phyloP scores from a whole-genome alignment of 345 rosid species.

The Rhodomyrtus tomentosa region DNA sequence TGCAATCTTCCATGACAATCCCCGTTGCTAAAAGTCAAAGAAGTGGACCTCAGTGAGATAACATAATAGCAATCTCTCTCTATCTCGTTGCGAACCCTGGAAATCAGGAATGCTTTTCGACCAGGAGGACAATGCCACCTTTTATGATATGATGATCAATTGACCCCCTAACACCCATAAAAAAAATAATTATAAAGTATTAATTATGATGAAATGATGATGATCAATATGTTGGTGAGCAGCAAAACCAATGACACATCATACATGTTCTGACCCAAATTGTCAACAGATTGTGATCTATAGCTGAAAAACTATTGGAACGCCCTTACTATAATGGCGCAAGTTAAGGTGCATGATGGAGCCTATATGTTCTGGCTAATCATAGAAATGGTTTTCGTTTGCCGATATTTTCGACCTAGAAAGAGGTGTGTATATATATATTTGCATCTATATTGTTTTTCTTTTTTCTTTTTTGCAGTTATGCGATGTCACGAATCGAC shows the following conservation, averaged over 20 bases:
- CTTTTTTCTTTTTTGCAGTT: not conserved
- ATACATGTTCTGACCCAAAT: not conserved
- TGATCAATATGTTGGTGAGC: not conserved
- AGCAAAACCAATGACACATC: not conserved
- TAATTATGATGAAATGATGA: not conserved
- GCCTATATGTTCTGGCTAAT: not conserved
- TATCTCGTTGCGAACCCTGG: not conserved
- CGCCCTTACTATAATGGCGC: not conserved
- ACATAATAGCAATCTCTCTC: not conserved
- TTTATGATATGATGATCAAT: not conserved
- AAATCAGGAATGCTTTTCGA: conserved; percentile 7
- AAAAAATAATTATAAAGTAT: not conserved
- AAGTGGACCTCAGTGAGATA: conserved; percentile 6
- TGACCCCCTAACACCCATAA: not conserved
- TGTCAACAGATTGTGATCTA: not conserved
- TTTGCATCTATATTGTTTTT: not conserved
- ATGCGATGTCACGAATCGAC: not conserved
- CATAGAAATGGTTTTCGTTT: not conserved
- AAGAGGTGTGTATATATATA: not conserved
- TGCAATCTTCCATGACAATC: not conserved
- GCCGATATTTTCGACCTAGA: not conserved
- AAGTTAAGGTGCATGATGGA: not conserved
- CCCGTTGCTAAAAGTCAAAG: conserved; percentile 15
- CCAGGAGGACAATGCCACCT: conserved; percentile 4
- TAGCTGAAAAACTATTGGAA: not conserved